A percentile compares a stretch with the other conserved stretches of the same genome.
Conservation (phyloP, 305 asterid genomes). For the Fraxinus albicans region DNA sequence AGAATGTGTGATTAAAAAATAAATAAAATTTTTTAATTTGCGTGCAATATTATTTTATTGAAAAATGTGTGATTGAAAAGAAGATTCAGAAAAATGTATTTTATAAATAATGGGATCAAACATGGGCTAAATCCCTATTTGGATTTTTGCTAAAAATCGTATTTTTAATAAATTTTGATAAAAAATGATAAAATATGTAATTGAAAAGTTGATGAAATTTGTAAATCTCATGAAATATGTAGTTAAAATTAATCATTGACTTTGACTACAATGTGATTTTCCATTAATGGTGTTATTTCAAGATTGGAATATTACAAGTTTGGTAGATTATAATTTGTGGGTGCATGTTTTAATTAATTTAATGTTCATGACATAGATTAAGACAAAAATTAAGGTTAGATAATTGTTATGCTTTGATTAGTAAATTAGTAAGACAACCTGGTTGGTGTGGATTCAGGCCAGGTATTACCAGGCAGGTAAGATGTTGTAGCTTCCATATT, state of each 20-base stretch:
- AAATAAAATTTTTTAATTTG: too few relatives aligned
- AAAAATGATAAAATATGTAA: too few relatives aligned
- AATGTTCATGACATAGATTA: background rate
- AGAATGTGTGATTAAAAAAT: too few relatives aligned
- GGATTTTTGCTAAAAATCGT: background rate
- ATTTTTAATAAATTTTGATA: too few relatives aligned
- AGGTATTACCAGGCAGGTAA: background rate
- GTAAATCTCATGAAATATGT: too few relatives aligned
- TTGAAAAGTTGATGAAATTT: too few relatives aligned
- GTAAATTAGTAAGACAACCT: constrained; percentile 5
- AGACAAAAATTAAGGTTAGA: background rate
- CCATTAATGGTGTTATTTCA: background rate
- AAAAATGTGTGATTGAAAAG: too few relatives aligned
- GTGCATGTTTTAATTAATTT: background rate
- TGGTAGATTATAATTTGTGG: background rate
- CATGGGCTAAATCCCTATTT: background rate
- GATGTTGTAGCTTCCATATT: background rate
- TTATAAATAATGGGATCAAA: too few relatives aligned
- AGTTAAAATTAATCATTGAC: too few relatives aligned
- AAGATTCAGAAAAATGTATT: too few relatives aligned
- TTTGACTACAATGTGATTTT: background rate
- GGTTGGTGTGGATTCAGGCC: constrained; percentile 9
- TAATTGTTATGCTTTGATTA: background rate
- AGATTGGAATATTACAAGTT: background rate
- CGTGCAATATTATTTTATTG: too few relatives aligned